A percentile compares a stretch with the other conserved stretches of the same genome.
These are phyloP conservation scores for Earliella scabrosa DNA, from an alignment of 1,284 basidiomycete genomes.

Conservation along the genomic window DNA sequence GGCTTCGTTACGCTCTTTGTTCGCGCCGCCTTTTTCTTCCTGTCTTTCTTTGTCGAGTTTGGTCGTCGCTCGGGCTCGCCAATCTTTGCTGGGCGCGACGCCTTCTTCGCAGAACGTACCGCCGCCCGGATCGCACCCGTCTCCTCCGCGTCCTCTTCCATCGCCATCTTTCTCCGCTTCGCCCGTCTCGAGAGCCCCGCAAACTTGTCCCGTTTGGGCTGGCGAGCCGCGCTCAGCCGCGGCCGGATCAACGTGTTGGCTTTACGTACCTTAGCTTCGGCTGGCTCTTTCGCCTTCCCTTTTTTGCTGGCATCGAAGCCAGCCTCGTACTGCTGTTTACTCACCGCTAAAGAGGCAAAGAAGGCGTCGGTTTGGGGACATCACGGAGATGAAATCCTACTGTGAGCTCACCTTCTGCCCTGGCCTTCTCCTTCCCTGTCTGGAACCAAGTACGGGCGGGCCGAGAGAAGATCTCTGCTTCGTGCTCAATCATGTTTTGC, in stretches of 20 bases:
- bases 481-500: slow-evolving; percentile 94
- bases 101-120: slow-evolving; percentile 87
- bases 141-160: slow-evolving; percentile 74
- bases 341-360: slow-evolving; percentile 53
- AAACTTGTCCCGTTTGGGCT: slow-evolving; percentile 78
- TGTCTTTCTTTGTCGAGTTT: slow-evolving; percentile 23
- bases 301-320: slow-evolving; percentile 42
- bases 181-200: slow-evolving; percentile 83
- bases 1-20: slow-evolving; percentile 21
- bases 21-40: slow-evolving; percentile 28
- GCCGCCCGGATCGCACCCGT: slow-evolving; percentile 66
- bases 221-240: slow-evolving; percentile 17
- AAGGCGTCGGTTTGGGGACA: neutral
- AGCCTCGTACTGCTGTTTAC: slow-evolving; percentile 74
- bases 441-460: slow-evolving; percentile 99
- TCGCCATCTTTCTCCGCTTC: slow-evolving; percentile 86
- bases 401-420: slow-evolving; percentile 68
- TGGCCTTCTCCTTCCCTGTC: slow-evolving; percentile 81
- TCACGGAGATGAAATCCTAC: slow-evolving; percentile 9
- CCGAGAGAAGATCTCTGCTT: slow-evolving; percentile 92
- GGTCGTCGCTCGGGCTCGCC: slow-evolving; percentile 39
- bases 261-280: slow-evolving; percentile 37
- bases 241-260: slow-evolving; percentile 13
- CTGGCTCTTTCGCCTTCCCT: slow-evolving; percentile 28
- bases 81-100: slow-evolving; percentile 61